phyloP scores from a whole-genome alignment of 495 filamentous ascomycete species.

The Penicillium canariense region DNA sequence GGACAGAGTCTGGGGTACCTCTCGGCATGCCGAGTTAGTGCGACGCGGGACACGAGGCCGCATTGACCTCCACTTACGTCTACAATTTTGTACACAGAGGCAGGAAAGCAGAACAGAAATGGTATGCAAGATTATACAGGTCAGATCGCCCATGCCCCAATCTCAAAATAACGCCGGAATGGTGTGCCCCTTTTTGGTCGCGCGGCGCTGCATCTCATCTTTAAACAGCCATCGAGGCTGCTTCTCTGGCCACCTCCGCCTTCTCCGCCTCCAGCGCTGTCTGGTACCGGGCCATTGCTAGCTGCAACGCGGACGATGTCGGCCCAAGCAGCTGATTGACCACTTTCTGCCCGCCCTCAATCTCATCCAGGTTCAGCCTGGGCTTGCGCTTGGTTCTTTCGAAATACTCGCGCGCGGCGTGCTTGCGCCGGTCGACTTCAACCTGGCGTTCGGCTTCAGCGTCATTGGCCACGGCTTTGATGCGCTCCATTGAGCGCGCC shows the following conservation, averaged over 20 bases:
- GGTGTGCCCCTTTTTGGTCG: not conserved
- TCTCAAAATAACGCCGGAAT: constrained; percentile 7
- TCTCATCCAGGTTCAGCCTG: constrained; percentile 58
- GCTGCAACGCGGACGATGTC: constrained; percentile 62
- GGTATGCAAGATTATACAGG: constrained; percentile 16
- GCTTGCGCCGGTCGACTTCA: constrained; percentile 57
- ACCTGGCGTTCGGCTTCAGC: constrained; percentile 71
- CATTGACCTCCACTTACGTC: too few relatives aligned
- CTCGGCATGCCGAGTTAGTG: constrained; percentile 39
- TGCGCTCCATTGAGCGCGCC: constrained; percentile 69
- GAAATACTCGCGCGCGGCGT: constrained; percentile 63
- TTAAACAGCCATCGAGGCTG: constrained; percentile 16
- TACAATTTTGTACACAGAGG: not conserved
- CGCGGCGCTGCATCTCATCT: not conserved
- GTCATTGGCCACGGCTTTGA: constrained; percentile 73
- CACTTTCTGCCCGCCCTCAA: constrained; percentile 71
- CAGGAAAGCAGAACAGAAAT: not conserved
- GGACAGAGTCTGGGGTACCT: constrained; percentile 28
- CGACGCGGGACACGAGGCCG: too few relatives aligned
- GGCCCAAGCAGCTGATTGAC: constrained; percentile 74
- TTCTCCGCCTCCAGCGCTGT: constrained; percentile 59
- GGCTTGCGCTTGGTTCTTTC: constrained; percentile 2
- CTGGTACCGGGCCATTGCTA: constrained; percentile 63
- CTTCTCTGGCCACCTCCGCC: constrained; percentile 29
- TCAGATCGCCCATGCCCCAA: constrained; percentile 2